Evolutionary conservation across 345 rosid species (phyloP).

Genomic region (Gossypium rotundifolium): DNA sequence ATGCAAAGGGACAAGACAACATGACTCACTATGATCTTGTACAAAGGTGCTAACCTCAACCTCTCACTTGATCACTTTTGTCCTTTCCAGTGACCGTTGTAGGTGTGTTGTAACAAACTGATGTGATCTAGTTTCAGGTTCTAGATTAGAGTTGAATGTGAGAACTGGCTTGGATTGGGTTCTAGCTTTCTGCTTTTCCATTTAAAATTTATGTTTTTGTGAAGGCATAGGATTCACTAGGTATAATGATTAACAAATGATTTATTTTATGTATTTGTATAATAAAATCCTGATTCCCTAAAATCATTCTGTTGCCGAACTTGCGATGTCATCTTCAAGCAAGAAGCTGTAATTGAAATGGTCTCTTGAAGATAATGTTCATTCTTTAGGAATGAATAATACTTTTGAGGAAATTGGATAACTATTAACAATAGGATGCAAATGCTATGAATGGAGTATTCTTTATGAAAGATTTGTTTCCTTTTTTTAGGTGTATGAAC

Average conservation of each 20-base stretch:
- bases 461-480: not conserved
- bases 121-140: not conserved
- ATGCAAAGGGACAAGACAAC: not conserved
- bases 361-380: not conserved
- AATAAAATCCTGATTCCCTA: not conserved
- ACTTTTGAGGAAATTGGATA: not conserved
- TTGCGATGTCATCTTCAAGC: not conserved
- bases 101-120: not conserved
- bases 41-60: not conserved
- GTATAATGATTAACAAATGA: not conserved
- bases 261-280: not conserved
- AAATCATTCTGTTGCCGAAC: not conserved
- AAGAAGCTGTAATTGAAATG: slow-evolving; percentile 4
- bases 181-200: not conserved
- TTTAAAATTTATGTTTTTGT: not conserved
- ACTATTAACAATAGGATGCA: not conserved
- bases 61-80: not conserved
- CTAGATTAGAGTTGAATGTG: not conserved
- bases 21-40: not conserved
- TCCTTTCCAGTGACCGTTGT: not conserved
- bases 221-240: not conserved
- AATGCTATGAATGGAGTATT: not conserved
- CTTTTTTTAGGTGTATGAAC: not conserved
- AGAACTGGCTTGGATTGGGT: not conserved
- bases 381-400: not conserved